phyloP scores from a whole-genome alignment of 805 yeast genomes.

The Saccharomycopsis fermentans region DNA sequence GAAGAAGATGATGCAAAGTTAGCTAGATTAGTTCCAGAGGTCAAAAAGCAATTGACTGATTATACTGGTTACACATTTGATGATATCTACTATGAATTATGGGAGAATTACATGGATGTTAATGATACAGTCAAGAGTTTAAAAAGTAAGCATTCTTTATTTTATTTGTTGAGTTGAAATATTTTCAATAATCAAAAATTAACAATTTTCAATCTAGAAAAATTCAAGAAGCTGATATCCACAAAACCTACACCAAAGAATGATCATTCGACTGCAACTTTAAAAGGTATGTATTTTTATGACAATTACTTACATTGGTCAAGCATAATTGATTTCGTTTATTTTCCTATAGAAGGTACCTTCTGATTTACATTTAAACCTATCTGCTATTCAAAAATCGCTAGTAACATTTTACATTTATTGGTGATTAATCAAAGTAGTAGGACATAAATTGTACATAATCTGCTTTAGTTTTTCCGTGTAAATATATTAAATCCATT shows the following conservation, averaged over 20 bases:
- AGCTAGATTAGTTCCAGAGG: slow-evolving; percentile 33
- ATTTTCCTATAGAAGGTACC: neutral
- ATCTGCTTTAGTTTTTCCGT: neutral
- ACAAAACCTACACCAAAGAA: neutral
- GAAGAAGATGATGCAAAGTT: slow-evolving; percentile 34
- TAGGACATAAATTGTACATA: neutral
- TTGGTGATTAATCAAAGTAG: neutral
- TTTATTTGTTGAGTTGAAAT: slow-evolving; percentile 11
- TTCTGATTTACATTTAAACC: neutral
- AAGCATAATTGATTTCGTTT: neutral
- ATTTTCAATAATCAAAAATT: slow-evolving; percentile 23
- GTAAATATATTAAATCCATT: neutral
- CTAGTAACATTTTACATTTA: neutral
- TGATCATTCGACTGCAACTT: neutral
- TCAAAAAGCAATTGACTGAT: slow-evolving; percentile 29
- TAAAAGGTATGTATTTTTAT: neutral
- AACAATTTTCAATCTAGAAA: slow-evolving; percentile 40
- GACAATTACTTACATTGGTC: neutral
- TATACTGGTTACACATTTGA: slow-evolving; percentile 36
- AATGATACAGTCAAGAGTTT: slow-evolving; percentile 41
- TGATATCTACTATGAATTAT: slow-evolving; percentile 47
- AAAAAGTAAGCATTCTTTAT: slow-evolving; percentile 20
- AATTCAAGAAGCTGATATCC: slow-evolving; percentile 14
- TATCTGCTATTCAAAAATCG: neutral
- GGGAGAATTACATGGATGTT: slow-evolving; percentile 47